A percentile compares a stretch with the other conserved stretches of the same genome.
These are phyloP conservation scores for Cinchona pubescens DNA, from an alignment of 257 asterid species.

Conservation along the genomic window DNA sequence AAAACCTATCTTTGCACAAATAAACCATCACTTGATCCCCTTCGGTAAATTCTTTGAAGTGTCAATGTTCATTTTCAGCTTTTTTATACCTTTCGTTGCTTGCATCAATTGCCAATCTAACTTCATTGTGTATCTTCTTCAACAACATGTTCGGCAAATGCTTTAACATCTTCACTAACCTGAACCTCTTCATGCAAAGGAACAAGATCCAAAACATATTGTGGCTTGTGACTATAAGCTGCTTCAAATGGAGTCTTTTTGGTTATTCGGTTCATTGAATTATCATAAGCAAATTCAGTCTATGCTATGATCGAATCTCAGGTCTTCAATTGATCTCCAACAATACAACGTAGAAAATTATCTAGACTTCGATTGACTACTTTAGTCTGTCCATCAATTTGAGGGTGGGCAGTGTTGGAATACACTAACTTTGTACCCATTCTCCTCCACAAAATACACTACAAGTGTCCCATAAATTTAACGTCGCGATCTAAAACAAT, in stretches of 20 bases:
- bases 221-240: neutral
- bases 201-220: neutral
- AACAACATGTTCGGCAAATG: neutral
- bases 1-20: neutral
- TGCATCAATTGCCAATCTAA: neutral
- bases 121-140: neutral
- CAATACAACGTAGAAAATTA: neutral
- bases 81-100: neutral
- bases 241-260: neutral
- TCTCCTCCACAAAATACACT: neutral
- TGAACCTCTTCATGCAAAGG: neutral
- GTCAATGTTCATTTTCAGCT: neutral
- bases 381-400: neutral
- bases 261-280: neutral
- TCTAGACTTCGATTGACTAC: neutral
- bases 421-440: neutral
- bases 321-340: neutral
- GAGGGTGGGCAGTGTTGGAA: neutral
- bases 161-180: neutral
- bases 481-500: neutral
- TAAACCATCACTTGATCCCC: slow-evolving; percentile 1
- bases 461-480: slow-evolving; percentile 1
- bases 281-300: neutral
- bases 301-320: neutral
- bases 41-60: neutral